Evolutionary conservation across 2,329 filamentous ascomycete species (phyloP).

Genomic region (Graphium sp.): DNA sequence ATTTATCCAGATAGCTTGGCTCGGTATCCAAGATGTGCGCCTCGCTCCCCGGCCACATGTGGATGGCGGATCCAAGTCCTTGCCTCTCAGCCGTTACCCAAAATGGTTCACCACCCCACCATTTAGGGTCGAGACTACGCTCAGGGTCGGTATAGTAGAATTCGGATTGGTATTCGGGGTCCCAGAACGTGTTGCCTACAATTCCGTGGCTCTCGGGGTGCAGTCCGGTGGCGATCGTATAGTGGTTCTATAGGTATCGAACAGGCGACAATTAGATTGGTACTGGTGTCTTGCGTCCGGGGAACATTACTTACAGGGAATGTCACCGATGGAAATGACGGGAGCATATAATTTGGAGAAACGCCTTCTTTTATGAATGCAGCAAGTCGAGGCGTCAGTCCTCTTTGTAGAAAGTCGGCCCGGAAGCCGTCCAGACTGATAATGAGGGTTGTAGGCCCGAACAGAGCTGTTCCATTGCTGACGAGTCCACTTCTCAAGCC

Average conservation of each 20-base stretch:
- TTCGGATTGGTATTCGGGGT: slow-evolving; percentile 55
- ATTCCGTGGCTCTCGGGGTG: slow-evolving; percentile 89
- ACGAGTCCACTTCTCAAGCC: slow-evolving; percentile 17
- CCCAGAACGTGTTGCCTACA: slow-evolving; percentile 92
- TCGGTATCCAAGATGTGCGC: slow-evolving; percentile 62
- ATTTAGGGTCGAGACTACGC: slow-evolving; percentile 66
- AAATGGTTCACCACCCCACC: slow-evolving; percentile 89
- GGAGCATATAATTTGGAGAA: slow-evolving; percentile 81
- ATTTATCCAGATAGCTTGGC: slow-evolving; percentile 71
- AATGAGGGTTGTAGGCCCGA: slow-evolving; percentile 81
- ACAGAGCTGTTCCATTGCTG: slow-evolving; percentile 77
- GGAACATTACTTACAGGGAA: slow-evolving; percentile 39
- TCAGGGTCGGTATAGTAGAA: slow-evolving; percentile 75
- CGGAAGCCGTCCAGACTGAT: slow-evolving; percentile 93
- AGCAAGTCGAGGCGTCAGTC: slow-evolving; percentile 67
- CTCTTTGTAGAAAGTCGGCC: slow-evolving; percentile 76
- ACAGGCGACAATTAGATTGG: background rate
- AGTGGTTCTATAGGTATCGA: slow-evolving; percentile 45
- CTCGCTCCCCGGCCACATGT: slow-evolving; percentile 98
- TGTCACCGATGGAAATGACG: slow-evolving; percentile 89
- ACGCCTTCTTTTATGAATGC: slow-evolving; percentile 68
- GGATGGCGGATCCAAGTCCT: slow-evolving; percentile 63
- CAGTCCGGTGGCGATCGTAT: slow-evolving; percentile 78
- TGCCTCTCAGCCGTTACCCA: slow-evolving; percentile 86
- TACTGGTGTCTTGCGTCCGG: background rate